phyloP scores from a whole-genome alignment of 1,284 basidiomycete genomes.

The Tilletiopsis washingtonensis region DNA sequence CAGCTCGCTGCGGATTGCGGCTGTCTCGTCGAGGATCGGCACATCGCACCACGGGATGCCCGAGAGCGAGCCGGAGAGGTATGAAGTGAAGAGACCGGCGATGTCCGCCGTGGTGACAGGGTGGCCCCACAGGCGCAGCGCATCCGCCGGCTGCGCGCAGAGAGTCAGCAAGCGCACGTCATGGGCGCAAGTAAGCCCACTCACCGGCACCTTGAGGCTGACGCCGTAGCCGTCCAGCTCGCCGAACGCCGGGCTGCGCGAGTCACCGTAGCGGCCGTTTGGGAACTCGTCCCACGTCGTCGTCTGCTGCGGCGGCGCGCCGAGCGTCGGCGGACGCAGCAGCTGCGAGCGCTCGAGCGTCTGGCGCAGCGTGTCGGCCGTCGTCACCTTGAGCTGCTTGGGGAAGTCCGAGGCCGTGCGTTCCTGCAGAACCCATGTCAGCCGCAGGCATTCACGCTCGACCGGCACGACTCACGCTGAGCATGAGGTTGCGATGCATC shows the following conservation, averaged over 20 bases:
- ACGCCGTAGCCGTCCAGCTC: constrained; percentile 46
- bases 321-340: too few relatives aligned
- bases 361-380: too few relatives aligned
- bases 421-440: too few relatives aligned
- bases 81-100: constrained; percentile 67
- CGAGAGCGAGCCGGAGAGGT: constrained; percentile 61
- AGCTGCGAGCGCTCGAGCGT: too few relatives aligned
- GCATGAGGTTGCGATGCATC: too few relatives aligned
- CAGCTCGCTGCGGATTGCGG: constrained; percentile 69
- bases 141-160: constrained; percentile 53
- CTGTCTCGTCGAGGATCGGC: constrained; percentile 76
- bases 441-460: too few relatives aligned
- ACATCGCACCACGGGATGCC: constrained; percentile 83
- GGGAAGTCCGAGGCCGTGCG: too few relatives aligned
- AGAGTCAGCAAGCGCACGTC: constrained; percentile 24
- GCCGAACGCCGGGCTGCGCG: constrained; percentile 43
- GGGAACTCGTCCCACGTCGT: constrained; percentile 48
- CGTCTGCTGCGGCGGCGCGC: too few relatives aligned
- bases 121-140: constrained; percentile 69
- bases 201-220: constrained; percentile 38
- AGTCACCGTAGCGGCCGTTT: constrained; percentile 44
- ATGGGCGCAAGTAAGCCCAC: background rate
- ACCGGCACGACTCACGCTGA: too few relatives aligned
- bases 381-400: too few relatives aligned
- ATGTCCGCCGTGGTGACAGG: constrained; percentile 67